Conservation (phyloP, 2,329 filamentous ascomycete species). For the Fusarium multiceps region DNA sequence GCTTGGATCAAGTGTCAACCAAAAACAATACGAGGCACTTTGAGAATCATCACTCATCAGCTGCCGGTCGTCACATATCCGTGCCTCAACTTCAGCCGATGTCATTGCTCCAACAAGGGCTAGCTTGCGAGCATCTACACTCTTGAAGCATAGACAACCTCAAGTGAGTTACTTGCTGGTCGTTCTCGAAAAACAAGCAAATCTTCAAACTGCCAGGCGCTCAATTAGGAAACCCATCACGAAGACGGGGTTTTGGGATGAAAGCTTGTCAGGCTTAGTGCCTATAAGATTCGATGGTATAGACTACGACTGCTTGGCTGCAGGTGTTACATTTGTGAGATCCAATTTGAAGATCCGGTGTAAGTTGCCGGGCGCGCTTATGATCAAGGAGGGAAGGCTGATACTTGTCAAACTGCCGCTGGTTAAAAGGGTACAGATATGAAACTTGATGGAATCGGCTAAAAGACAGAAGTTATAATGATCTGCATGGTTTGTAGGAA, state of each 20-base stretch:
- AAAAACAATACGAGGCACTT: slow-evolving; percentile 1
- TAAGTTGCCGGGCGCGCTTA: slow-evolving; percentile 23
- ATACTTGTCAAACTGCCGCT: slow-evolving; percentile 24
- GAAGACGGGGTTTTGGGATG: neutral
- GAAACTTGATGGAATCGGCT: slow-evolving; percentile 9
- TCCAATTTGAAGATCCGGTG: slow-evolving; percentile 15
- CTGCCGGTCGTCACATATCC: neutral
- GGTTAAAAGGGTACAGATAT: slow-evolving; percentile 12
- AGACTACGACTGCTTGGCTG: neutral
- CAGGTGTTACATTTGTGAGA: slow-evolving; percentile 15
- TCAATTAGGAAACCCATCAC: neutral
- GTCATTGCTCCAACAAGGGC: neutral
- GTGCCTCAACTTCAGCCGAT: neutral
- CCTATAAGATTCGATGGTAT: slow-evolving; percentile 6
- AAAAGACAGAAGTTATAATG: neutral
- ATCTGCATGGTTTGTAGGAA: neutral
- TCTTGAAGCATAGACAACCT: neutral
- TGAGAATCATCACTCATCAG: neutral
- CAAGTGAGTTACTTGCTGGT: neutral
- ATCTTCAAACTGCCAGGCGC: neutral
- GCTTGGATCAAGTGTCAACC: neutral
- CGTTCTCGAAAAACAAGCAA: neutral
- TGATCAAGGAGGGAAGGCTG: slow-evolving; percentile 5
- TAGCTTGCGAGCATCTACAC: slow-evolving; percentile 3
- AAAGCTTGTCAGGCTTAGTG: slow-evolving; percentile 10